Base-by-base conservation (phyloP, 352 stramenopile species). In the Peronospora farinosa region DNA sequence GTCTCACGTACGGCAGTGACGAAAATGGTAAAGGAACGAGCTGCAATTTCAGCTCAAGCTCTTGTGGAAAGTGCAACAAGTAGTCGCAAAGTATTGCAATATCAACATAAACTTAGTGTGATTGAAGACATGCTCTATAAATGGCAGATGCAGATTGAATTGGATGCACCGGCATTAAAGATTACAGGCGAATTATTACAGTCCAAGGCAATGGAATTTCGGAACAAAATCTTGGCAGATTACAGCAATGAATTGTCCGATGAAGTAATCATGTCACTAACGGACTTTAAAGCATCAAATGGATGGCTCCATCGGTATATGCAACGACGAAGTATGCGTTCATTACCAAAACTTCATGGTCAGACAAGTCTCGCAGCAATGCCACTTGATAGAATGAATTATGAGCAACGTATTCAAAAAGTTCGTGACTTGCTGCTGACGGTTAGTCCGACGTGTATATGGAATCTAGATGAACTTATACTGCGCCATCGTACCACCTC, bases 71-170 rank as follows among this genome's bases (percentile, higher is more conserved):
- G 62, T 45, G 60, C 54, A 2, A 86, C 69, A 11, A 87, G 74
- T 49, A 79, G 78, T 47, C 71, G 78, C 11, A 91, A 91, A 55
- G 80, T 91, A 21, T 51, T 91, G 46, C 80, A 88, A 43, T 88
- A 91, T 30, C 80, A 88, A 46, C 78, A 88, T 59, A 88, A 91
- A 56, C 51, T 91, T 0, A 87, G 77, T 51, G 77, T 91, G 39
- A 91, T 91, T 44, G 80, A 91, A 40, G 80, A 91, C 23, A 91
- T 87, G 78, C 65, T 91, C 27, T 84, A 87, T 63, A 88, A 88
- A 51, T 91, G 80, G 80, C 80, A 91, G 56, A 65, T 91, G 21
- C 80, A 91, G 50, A 65, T 87, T 0, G 80, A 91, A 39, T 67
- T 84, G 35, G 71, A 85, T 53, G 66, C 72, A 2, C 77, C 80